Evolutionary conservation across 139 green algal genomes (phyloP), one percentile per base, ranked within the genome.

Genomic region (Chlamydomonas incerta): DNA sequence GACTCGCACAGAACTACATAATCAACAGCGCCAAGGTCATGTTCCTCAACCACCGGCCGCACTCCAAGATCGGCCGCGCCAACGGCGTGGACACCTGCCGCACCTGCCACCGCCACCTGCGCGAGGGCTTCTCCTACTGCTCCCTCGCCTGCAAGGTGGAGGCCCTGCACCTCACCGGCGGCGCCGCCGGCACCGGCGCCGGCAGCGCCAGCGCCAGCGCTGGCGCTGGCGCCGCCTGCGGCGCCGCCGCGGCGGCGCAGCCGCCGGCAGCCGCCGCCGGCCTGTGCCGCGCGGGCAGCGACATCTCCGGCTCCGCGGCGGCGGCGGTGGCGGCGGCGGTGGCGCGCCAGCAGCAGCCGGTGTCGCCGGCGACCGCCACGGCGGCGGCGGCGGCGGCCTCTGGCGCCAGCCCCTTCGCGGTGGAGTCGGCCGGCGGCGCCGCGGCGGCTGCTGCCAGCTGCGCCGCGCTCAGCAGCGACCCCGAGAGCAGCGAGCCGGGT

Each of bases 21-120:
- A 93, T 95, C 87, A 95, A 95, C 90, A 82, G 88, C 60, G 89
- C 90, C 57, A 94, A 93, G 80, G 92, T 94, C 26, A 88, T 95
- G 72, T 95, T 95, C 82, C 83, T 95, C 33, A 90, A 90, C 62
- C 79, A 80, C 24, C 85, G 92, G 0, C 89, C 89, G 23, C 87
- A 93, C 80, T 74, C 83, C 66, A 92, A 91, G 86, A 72, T 83
- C 3, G 55, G 62, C 26, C 63, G 70, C 24, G 46, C 82, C 1
- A 72, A 76, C n/a, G 74, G 65, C 6, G 60, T 80, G 34, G 90
- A 91, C 33, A 67, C 68, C 10, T 93, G 90, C 88, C 34, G 47
- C n/a, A 88, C 82, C 33, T 93, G 90, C 74, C 33, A 81, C 37
- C 67, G 88, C n/a, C 74, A 83, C 13, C 85, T 93, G 50, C 85